Evolutionary conservation across 2,329 filamentous ascomycete genomes (phyloP).

Genomic region (Exophiala viscosa): DNA sequence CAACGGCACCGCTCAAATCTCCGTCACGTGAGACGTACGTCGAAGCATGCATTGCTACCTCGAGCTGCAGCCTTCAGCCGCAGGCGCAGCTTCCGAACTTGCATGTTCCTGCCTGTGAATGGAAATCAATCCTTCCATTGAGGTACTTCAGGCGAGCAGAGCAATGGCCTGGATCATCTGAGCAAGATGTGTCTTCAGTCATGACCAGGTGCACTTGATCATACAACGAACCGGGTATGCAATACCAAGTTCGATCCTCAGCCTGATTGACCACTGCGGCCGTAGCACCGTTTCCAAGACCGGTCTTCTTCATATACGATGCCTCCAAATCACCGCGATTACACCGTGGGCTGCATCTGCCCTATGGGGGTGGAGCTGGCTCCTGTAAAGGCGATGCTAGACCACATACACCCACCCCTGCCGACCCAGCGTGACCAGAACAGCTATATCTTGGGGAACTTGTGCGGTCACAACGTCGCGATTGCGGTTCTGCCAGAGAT

Average conservation of each 20-base stretch:
- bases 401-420: constrained; percentile 9
- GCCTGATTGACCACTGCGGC: background rate
- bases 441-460: constrained; percentile 22
- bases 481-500: constrained; percentile 24
- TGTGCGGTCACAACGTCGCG: constrained; percentile 27
- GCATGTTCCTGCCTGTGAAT: no score
- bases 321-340: background rate
- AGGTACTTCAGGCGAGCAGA: no score
- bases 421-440: constrained; percentile 1
- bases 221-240: no score
- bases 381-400: constrained; percentile 30
- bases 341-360: constrained; percentile 9
- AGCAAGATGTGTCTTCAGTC: no score
- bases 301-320: background rate
- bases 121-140: no score
- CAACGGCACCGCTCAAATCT: no score
- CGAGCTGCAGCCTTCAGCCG: no score
- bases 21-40: no score
- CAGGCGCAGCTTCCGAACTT: no score
- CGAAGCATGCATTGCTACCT: no score
- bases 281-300: background rate
- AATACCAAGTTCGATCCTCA: background rate
- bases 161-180: no score
- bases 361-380: constrained; percentile 27
- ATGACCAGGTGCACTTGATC: no score